Evolutionary conservation across 2,329 filamentous ascomycete species (phyloP), one percentile per base, ranked within the genome.

Genomic region (Cladophialophora carrionii): DNA sequence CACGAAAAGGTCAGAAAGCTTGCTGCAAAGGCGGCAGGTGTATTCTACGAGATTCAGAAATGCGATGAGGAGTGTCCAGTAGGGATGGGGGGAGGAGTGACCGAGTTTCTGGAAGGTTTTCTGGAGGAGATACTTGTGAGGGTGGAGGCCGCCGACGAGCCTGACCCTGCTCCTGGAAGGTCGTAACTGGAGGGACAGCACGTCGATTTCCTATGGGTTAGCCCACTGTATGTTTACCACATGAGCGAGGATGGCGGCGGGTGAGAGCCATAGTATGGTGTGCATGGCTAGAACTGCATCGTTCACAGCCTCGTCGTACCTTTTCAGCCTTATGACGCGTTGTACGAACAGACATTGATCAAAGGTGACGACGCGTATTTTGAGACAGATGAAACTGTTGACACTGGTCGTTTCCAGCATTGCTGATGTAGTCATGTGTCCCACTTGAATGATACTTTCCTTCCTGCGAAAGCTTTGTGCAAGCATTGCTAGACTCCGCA

Each of bases 71-170:
- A 88, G 51, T 90, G 92, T 71, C 91, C 92, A 5, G 92, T 98
- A 10, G 92, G 92, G 0, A 97, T 98, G 94, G 94, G 92, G 0
- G 88, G 91, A 52, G 93, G 94, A 29, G 92, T 96, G 1, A 88
- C 88, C 52, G 91, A 90, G 0, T 96, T 98, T 71, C 78, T 98
- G 7, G 95, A 99, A 76, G 94, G 93, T 0, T 86, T 98, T 68
- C 80, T 99, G 37, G 95, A 99, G 76, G 95, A 99, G 81, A 89
- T 99, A 26, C 80, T 99, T 24, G 92, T 97, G 41, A 82, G 95
- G 62, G 91, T 98, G 14, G 94, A 98, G 79, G 91, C 93, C 3
- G 83, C 92, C 67, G 91, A 95, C 72, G 90, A 92, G 61, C 63
- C 64, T 4, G 60, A 62, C 32, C n/a, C 62, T 26, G 68, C 66